Conservation (phyloP, 345 rosid species). For the Erucastrum elatum region DNA sequence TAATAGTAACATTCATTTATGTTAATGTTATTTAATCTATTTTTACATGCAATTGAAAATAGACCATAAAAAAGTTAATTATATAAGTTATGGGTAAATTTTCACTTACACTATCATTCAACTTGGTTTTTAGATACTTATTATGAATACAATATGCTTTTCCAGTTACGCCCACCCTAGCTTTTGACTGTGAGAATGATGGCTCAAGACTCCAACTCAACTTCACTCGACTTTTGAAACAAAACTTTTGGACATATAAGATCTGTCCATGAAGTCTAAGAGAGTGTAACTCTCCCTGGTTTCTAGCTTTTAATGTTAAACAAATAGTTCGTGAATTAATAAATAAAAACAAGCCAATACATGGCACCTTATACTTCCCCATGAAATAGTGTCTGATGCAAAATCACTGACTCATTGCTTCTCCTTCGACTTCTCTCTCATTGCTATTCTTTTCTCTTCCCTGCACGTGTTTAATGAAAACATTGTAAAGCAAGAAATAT, state of each 20-base stretch:
- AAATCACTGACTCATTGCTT: conserved; percentile 21
- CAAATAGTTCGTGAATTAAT: neutral
- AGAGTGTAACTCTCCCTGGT: neutral
- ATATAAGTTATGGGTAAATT: neutral
- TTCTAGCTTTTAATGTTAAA: conserved; percentile 11
- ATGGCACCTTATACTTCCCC: conserved; percentile 16
- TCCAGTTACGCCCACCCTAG: neutral
- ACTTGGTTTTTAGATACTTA: neutral
- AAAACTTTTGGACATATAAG: conserved; percentile 29
- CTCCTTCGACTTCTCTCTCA: conserved; percentile 42
- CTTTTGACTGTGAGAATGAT: neutral
- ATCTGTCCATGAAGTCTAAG: conserved; percentile 23
- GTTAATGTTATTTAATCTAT: too few species aligned
- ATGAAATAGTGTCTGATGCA: conserved; percentile 5
- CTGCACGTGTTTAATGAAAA: conserved; percentile 40
- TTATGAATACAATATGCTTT: neutral
- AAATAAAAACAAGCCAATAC: conserved; percentile 14
- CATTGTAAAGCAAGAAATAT: neutral
- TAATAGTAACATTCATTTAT: too few species aligned
- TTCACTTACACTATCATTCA: neutral
- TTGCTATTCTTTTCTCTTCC: conserved; percentile 73
- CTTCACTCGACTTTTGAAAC: conserved; percentile 16
- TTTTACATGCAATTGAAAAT: too few species aligned
- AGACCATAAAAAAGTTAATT: too few species aligned
- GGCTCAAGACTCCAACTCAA: neutral